Percentiles rank a stretch among this genome's conserved stretches.
These are phyloP conservation scores for Hippophae tibetana DNA, from an alignment of 306 rosid species.

Conservation along the genomic window DNA sequence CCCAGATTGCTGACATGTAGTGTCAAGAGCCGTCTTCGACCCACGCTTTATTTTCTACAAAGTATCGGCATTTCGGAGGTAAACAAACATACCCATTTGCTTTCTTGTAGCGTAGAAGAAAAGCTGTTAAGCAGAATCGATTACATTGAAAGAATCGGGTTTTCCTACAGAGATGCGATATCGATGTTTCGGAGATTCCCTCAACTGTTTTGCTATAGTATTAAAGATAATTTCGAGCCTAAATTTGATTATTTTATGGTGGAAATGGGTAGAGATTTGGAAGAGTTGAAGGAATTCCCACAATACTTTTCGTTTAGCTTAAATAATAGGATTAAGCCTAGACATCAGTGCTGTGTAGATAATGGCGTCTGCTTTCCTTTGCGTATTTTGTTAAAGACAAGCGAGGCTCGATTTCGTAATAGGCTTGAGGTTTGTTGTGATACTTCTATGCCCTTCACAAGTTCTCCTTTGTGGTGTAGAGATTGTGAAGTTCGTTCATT, in stretches of 20 bases:
- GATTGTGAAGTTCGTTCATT: slow-evolving; percentile 21
- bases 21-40: slow-evolving; percentile 62
- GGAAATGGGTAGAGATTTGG: slow-evolving; percentile 82
- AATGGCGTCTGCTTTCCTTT: slow-evolving; percentile 74
- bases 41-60: slow-evolving; percentile 86
- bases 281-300: slow-evolving; percentile 75
- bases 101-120: slow-evolving; percentile 73
- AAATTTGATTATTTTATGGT: slow-evolving; percentile 77
- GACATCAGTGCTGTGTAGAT: slow-evolving; percentile 74
- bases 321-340: slow-evolving; percentile 71
- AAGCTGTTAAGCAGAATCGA: slow-evolving; percentile 63
- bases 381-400: slow-evolving; percentile 55
- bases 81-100: slow-evolving; percentile 51
- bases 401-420: slow-evolving; percentile 33
- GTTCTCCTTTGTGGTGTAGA: slow-evolving; percentile 74
- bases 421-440: slow-evolving; percentile 69
- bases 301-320: slow-evolving; percentile 85
- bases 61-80: slow-evolving; percentile 68
- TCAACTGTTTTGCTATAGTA: slow-evolving; percentile 62
- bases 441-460: slow-evolving; percentile 59
- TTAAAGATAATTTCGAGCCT: slow-evolving; percentile 63
- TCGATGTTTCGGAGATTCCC: slow-evolving; percentile 72
- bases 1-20: slow-evolving; percentile 70
- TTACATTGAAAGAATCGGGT: slow-evolving; percentile 62
- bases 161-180: slow-evolving; percentile 43